Conservation (phyloP, 495 filamentous ascomycete genomes). For the Penicillium diatomitis region DNA sequence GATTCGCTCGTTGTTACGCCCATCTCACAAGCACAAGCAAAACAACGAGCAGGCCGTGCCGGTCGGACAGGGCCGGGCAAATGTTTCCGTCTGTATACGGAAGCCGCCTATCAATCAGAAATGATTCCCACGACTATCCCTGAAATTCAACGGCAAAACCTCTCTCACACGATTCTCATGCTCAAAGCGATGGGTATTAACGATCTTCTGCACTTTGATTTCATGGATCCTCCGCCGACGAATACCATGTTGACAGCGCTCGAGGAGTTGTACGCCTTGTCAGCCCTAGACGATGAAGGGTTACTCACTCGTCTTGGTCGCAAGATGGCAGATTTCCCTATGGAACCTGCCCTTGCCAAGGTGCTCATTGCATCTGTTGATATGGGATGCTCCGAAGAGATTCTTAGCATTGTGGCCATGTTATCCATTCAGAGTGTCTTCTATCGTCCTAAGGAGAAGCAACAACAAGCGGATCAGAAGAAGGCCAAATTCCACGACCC, state of each 20-base stretch:
- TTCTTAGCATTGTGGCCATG: slow-evolving; percentile 93
- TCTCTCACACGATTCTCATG: slow-evolving; percentile 95
- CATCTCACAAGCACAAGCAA: slow-evolving; percentile 93
- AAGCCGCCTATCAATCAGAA: slow-evolving; percentile 90
- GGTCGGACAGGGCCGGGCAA: slow-evolving; percentile 94
- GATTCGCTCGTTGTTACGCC: slow-evolving; percentile 91
- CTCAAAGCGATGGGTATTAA: slow-evolving; percentile 99
- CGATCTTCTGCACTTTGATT: slow-evolving; percentile 93
- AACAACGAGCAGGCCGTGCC: slow-evolving; percentile 86
- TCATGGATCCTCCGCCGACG: slow-evolving; percentile 96
- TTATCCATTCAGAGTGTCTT: slow-evolving; percentile 77
- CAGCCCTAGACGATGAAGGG: slow-evolving; percentile 91
- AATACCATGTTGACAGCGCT: slow-evolving; percentile 96
- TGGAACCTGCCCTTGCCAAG: slow-evolving; percentile 82
- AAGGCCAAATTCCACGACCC: slow-evolving; percentile 96
- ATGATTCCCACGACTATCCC: slow-evolving; percentile 95
- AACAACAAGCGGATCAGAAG: slow-evolving; percentile 91
- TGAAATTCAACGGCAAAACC: slow-evolving; percentile 92
- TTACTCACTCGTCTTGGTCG: slow-evolving; percentile 84
- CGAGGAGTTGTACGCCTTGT: slow-evolving; percentile 89
- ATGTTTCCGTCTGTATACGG: slow-evolving; percentile 92
- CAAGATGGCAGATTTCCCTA: slow-evolving; percentile 98
- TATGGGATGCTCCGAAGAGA: slow-evolving; percentile 82
- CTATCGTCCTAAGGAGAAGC: slow-evolving; percentile 94
- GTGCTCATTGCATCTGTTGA: slow-evolving; percentile 81